Evolutionary conservation across 2,329 filamentous ascomycete species (phyloP).

Genomic region (Paecilomyces formosus): DNA sequence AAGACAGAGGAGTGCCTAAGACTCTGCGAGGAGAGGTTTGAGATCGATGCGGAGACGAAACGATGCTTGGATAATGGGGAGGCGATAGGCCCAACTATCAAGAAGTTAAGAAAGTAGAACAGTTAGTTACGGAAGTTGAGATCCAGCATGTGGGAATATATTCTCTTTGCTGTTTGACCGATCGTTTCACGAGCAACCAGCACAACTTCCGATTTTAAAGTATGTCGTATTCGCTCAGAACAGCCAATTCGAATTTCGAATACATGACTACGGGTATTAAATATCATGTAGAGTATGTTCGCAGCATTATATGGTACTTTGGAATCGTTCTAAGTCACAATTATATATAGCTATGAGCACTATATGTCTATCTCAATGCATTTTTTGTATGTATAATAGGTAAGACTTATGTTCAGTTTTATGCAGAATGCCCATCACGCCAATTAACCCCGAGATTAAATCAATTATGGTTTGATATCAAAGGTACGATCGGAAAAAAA

Average conservation of each 20-base stretch:
- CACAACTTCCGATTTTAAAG: no score
- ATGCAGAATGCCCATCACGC: background rate
- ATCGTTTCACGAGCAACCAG: no score
- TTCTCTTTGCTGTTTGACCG: no score
- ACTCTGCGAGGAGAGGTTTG: conserved; percentile 24
- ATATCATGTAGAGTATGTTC: background rate
- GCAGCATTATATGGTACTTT: background rate
- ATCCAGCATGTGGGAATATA: no score
- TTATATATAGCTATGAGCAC: background rate
- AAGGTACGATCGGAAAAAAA: background rate
- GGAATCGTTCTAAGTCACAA: background rate
- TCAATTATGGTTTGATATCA: background rate
- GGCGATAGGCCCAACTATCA: conserved; percentile 28
- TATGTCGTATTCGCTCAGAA: no score
- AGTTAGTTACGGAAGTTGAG: background rate
- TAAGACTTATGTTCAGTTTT: background rate
- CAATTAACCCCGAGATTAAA: background rate
- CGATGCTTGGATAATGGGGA: conserved; percentile 21
- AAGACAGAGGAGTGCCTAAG: conserved; percentile 22
- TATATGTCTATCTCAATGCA: background rate
- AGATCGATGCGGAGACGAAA: conserved; percentile 29
- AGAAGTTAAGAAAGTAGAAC: conserved; percentile 23
- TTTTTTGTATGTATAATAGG: background rate
- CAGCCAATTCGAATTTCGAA: no score
- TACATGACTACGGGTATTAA: no score